Base-by-base conservation (phyloP, 345 rosid genomes). In the Excoecaria cochinchinensis region DNA sequence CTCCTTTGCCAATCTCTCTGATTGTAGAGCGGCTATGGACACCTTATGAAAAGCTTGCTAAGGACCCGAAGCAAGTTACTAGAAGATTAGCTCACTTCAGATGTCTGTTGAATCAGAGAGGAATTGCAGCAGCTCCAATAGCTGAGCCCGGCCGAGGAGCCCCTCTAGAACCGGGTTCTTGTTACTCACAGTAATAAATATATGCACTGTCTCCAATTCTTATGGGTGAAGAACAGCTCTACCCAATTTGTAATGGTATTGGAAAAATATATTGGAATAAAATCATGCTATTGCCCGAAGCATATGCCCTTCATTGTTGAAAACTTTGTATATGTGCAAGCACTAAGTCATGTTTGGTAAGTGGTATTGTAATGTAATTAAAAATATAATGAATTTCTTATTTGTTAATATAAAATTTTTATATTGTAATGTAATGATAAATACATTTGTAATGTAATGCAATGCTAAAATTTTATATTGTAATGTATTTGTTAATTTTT, bases 1-100 rank as follows among this genome's bases (percentile, higher is more conserved):
- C 14, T 52, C 64, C 31, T 39, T 48, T 73, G 52, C 48, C 6
- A 47, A 24, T 50, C 19, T 55, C 9, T 74, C 16, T 3, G n/a
- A 24, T 39, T 66, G 74, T 69, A 91, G 96, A 91, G 83, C 82
- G 93, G 74, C 69, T 91, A 47, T 91, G 96, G 96, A 89, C 93
- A 67, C 77, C 90, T 4, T 85, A 80, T 38, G 76, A 79, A 74
- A 86, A 85, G 82, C 78, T 89, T 69, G 87, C 92, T 24, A 81
- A 79, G 72, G 65, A 82, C 74, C 80, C 90, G 0, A n/a, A 55
- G 52, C 68, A 80, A 69, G 93, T 87, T 62, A 60, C 72, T 1
- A 59, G 64, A 62, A 88, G 97, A 79, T 82, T 89, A 74, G 82
- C 91, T 74, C 82, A 87, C 69, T 91, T 91, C 81, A 85, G 96